phyloP scores from a whole-genome alignment of 495 filamentous ascomycete genomes.

The Cairneyella variabilis region DNA sequence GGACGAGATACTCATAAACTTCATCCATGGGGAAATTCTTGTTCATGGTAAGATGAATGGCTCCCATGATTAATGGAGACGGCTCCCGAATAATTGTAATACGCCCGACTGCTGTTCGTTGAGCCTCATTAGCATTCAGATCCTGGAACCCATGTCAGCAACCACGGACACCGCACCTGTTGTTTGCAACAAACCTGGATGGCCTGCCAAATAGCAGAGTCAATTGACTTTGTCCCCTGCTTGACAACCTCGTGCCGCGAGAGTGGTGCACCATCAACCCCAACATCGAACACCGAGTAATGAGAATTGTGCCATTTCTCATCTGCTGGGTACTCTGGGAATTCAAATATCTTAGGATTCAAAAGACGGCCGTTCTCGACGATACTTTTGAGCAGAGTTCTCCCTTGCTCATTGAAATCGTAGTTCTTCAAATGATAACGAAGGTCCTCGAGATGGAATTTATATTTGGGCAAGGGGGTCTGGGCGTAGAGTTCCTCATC shows the following conservation, averaged over 20 bases:
- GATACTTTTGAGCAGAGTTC: constrained; percentile 32
- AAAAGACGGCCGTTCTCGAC: constrained; percentile 33
- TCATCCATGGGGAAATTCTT: constrained; percentile 50
- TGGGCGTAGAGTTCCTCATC: constrained; percentile 31
- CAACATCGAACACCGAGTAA: constrained; percentile 49
- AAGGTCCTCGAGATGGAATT: constrained; percentile 33
- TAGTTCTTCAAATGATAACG: constrained; percentile 33
- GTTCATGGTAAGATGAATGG: constrained; percentile 45
- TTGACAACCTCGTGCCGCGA: constrained; percentile 28
- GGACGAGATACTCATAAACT: constrained; percentile 39
- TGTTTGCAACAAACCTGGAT: constrained; percentile 10
- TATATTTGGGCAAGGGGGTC: constrained; percentile 21
- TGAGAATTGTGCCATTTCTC: constrained; percentile 38
- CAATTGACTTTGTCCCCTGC: constrained; percentile 28
- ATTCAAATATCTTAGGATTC: constrained; percentile 25
- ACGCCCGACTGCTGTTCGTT: constrained; percentile 41
- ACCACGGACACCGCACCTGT: neutral
- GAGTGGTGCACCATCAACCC: constrained; percentile 34
- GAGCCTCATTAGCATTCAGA: constrained; percentile 37
- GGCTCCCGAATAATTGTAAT: constrained; percentile 49
- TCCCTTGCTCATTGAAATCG: constrained; percentile 29
- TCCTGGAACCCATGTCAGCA: constrained; percentile 13
- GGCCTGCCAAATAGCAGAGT: constrained; percentile 14
- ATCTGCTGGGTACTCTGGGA: constrained; percentile 30
- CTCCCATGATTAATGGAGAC: constrained; percentile 46